Base-by-base conservation (phyloP, 257 asterid species). In the Henckelia pumila region DNA sequence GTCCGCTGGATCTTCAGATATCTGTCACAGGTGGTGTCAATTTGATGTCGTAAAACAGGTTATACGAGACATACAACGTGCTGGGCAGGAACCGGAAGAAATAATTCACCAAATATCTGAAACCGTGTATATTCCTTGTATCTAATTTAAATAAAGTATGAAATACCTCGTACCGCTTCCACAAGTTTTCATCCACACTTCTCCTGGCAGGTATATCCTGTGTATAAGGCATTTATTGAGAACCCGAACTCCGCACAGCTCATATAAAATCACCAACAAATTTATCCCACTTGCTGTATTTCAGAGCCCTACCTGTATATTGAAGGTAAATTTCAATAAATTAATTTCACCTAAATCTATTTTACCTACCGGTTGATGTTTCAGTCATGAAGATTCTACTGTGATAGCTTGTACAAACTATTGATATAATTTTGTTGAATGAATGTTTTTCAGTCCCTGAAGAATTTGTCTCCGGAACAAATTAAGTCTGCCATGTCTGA, bases 11-110 rank as follows among this genome's bases (percentile, higher is more conserved):
- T 80, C 97, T 94, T 29, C 82, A 95, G 70, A 85, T 94, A 73
- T 94, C 99, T 49, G 95, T 94, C 66, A 94, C 95, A 0, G 99
- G 99, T 66, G 99, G 99, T 24, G 97, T 94, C 99, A 94, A 80
- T 91, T 94, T 80, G 99, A 94, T 78, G 96, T 94, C 32, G 99
- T 94, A 57, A 94, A 94, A 80, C 86, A 96, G 75, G 97, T 94
- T 78, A 80, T 94, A 71, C 83, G 99, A 71, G 97, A 91, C 81
- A 94, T 94, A 75, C 96, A 91, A 64, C 91, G 97, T 68, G 99
- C 92, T 56, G 97, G 94, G 50, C 99, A 94, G 81, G 95, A 87
- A 78, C 99, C 99, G 5, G 94, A 91, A 75, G 97, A 94, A 85
- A 94, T 94, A 74, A 94, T 94, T 70, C 97, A 93, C 68, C 99